These are phyloP conservation scores for Terfezia boudieri DNA, from an alignment of 495 filamentous ascomycete species.

Conservation along the genomic window DNA sequence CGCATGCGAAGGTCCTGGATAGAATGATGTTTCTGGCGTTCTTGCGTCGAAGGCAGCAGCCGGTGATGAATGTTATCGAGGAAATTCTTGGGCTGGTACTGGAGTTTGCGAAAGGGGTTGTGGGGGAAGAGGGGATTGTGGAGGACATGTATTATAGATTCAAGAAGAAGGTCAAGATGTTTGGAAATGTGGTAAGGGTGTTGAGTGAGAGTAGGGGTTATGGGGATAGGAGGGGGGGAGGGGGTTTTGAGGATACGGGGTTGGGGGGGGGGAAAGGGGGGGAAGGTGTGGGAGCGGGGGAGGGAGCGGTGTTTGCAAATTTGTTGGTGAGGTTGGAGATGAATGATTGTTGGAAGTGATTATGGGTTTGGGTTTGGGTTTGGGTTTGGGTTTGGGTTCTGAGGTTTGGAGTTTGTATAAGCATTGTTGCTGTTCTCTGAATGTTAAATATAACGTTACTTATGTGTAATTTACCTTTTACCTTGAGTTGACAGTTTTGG, in stretches of 20 bases:
- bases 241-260: slow-evolving; percentile 16
- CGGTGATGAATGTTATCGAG: slow-evolving; percentile 51
- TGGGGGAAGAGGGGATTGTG: slow-evolving; percentile 24
- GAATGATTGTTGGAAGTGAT: slow-evolving; percentile 27
- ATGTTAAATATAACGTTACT: too few relatives aligned
- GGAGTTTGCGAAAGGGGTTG: slow-evolving; percentile 33
- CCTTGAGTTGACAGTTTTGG: too few relatives aligned
- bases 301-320: slow-evolving; percentile 24
- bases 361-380: too few relatives aligned
- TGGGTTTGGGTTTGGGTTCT: too few relatives aligned
- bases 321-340: slow-evolving; percentile 38
- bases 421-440: too few relatives aligned
- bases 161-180: slow-evolving; percentile 43
- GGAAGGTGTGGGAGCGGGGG: slow-evolving; percentile 11
- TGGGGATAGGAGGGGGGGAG: slow-evolving; percentile 25
- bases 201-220: slow-evolving; percentile 36
- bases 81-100: slow-evolving; percentile 54
- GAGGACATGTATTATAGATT: slow-evolving; percentile 38
- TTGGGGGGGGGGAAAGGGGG: slow-evolving; percentile 20
- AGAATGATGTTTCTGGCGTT: slow-evolving; percentile 53
- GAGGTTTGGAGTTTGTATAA: too few relatives aligned
- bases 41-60: slow-evolving; percentile 43
- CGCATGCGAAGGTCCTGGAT: slow-evolving; percentile 58
- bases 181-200: slow-evolving; percentile 39
- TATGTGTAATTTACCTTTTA: too few relatives aligned